A percentile compares a stretch with the other conserved stretches of the same genome.
Conservation (phyloP, 2,329 filamentous ascomycete species). For the Arthrobotrys sphaeroides region DNA sequence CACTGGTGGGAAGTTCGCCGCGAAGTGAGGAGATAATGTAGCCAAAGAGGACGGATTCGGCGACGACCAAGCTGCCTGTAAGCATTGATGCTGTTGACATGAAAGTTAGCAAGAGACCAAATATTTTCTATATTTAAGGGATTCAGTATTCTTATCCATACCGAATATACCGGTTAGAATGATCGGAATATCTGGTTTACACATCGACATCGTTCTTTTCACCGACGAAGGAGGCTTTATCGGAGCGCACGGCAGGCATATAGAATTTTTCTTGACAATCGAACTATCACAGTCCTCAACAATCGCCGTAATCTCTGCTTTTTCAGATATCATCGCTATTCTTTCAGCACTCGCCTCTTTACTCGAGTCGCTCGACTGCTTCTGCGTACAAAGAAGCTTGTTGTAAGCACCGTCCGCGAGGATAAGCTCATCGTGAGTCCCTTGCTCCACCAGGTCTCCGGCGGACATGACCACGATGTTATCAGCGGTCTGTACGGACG, state of each 20-base stretch:
- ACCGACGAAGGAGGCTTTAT: constrained; percentile 20
- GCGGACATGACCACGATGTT: constrained; percentile 62
- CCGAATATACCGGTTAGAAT: constrained; percentile 35
- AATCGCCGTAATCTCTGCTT: constrained; percentile 8
- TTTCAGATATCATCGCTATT: constrained; percentile 28
- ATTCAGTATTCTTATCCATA: constrained; percentile 10
- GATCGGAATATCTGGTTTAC: constrained; percentile 34
- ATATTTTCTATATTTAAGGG: background rate
- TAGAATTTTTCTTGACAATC: constrained; percentile 33
- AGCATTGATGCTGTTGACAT: constrained; percentile 61
- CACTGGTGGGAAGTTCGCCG: constrained; percentile 63
- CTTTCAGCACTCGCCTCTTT: constrained; percentile 46
- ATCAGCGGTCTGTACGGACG: constrained; percentile 62
- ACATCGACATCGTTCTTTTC: constrained; percentile 43
- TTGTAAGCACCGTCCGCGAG: constrained; percentile 57
- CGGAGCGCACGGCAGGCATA: constrained; percentile 24
- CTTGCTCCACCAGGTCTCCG: constrained; percentile 61
- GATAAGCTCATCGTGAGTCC: constrained; percentile 59
- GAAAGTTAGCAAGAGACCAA: constrained; percentile 14
- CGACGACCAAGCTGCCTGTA: constrained; percentile 67
- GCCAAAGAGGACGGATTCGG: constrained; percentile 69
- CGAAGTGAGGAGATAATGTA: constrained; percentile 64
- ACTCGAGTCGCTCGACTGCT: constrained; percentile 53
- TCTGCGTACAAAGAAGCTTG: constrained; percentile 62
- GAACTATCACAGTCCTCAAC: constrained; percentile 18